Evolutionary conservation across 371 early-diverging fungal species (phyloP), one percentile per base, ranked within the genome.

Genomic region (Mucor velutinosus): DNA sequence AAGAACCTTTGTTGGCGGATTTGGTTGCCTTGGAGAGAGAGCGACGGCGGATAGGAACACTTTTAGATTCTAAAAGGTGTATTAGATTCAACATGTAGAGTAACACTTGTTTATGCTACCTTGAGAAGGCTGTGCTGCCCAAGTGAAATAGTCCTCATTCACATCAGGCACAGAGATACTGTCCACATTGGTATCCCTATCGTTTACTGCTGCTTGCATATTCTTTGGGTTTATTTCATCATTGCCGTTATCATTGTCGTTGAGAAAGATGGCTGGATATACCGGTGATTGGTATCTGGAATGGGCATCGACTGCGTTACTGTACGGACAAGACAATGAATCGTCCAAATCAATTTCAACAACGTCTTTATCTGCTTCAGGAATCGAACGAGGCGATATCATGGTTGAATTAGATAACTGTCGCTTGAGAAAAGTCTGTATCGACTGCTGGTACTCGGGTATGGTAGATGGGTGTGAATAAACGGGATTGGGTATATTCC

Each of bases 281-380:
- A 73, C 68, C 32, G 71, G 71, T 10, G 66, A 56, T 1, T 65
- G 62, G 25, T 49, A 37, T 17, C 35, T 14, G 7, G 35, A 1
- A 14, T 49, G 53, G 5, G 39, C 21, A 27, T 30, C 30, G 2
- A 25, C 8, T 15, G 39, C 15, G 30, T 37, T 23, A 35, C 11
- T 51, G 14, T 47, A 45, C 19, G 45, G 33, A 23, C 51, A 51
- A 0, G 51, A 51, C 27, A 19, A 25, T 23, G 57, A 60, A n/a
- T 71, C 70, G 45, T 76, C 69, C n/a, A 76, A 39, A 33, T 75
- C 65, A 30, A 79, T 75, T 23, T 71, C 80, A 10, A 70, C 63
- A 1, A 77, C 68, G 49, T 79, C 80, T 33, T 73, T 72, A 58
- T 79, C 75, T 12, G 39, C 53, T 15, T 60, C 76, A 60, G 69